A percentile compares a stretch with the other conserved stretches of the same genome.
These are phyloP conservation scores for Ajuga chamaepitys DNA, from an alignment of 257 asterid species.

Conservation along the genomic window DNA sequence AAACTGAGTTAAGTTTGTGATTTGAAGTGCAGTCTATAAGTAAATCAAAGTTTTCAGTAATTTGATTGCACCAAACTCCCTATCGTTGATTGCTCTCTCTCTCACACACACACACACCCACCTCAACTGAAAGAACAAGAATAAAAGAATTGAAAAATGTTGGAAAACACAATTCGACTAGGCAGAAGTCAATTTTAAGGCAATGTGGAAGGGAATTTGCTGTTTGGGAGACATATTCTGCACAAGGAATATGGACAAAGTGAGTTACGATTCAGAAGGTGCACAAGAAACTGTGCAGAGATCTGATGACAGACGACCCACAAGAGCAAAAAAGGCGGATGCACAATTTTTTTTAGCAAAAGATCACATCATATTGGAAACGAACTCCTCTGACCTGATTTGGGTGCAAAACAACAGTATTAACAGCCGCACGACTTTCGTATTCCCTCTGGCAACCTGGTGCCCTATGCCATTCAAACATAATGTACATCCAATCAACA, in stretches of 20 bases:
- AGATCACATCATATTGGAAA: background rate
- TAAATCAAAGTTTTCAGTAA: background rate
- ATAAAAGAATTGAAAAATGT: too few species aligned
- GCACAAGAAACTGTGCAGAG: background rate
- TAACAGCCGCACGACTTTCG: constrained; percentile 98
- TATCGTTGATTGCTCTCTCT: background rate
- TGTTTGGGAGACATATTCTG: background rate
- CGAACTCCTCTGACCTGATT: constrained; percentile 51
- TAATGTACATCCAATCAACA: background rate
- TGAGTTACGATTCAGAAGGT: background rate
- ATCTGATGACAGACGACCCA: background rate
- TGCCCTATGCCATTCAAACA: constrained; percentile 52
- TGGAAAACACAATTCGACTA: background rate
- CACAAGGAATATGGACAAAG: background rate
- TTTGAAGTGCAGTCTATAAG: background rate
- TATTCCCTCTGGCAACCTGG: constrained; percentile 99
- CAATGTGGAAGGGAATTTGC: background rate
- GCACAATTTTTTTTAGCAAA: background rate
- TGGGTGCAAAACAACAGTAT: constrained; percentile 95
- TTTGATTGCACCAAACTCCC: background rate
- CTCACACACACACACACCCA: background rate
- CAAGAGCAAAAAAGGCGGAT: background rate
- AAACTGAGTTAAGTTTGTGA: background rate
- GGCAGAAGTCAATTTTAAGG: background rate
- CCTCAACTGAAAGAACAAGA: too few species aligned